phyloP scores from a whole-genome alignment of 2,329 filamentous ascomycete species.

The Neonectria sp. region DNA sequence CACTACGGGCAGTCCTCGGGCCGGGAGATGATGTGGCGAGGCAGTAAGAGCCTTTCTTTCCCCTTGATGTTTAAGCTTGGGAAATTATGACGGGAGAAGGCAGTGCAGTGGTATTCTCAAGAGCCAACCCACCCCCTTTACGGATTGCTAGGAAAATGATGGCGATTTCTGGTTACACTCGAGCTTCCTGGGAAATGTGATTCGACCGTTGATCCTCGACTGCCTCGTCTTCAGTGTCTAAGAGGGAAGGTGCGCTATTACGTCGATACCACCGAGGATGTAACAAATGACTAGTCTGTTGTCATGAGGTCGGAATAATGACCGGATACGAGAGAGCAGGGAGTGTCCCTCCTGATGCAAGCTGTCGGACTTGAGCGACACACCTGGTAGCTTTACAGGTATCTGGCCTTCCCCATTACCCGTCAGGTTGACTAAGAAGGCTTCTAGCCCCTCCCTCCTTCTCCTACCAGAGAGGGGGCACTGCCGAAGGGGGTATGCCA shows the following conservation, averaged over 20 bases:
- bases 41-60: neutral
- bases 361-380: neutral
- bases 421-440: too few relatives aligned
- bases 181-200: neutral
- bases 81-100: neutral
- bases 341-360: neutral
- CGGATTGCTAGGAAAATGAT: neutral
- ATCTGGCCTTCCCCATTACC: too few relatives aligned
- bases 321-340: neutral
- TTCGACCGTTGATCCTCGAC: neutral
- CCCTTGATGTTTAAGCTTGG: neutral
- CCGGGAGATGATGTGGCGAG: neutral
- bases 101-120: constrained; percentile 2
- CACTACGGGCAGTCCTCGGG: neutral
- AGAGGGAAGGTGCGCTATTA: neutral
- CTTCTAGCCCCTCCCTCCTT: too few relatives aligned
- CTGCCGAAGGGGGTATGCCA: too few relatives aligned
- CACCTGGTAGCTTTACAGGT: neutral
- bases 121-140: neutral
- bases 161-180: neutral
- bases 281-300: neutral
- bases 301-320: neutral
- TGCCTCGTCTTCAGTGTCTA: neutral
- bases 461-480: too few relatives aligned
- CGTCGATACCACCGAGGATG: neutral